A percentile compares a stretch with the other conserved stretches of the same genome.
phyloP scores from a whole-genome alignment of 2,329 filamentous ascomycete species.

The Colletotrichum acutatum region DNA sequence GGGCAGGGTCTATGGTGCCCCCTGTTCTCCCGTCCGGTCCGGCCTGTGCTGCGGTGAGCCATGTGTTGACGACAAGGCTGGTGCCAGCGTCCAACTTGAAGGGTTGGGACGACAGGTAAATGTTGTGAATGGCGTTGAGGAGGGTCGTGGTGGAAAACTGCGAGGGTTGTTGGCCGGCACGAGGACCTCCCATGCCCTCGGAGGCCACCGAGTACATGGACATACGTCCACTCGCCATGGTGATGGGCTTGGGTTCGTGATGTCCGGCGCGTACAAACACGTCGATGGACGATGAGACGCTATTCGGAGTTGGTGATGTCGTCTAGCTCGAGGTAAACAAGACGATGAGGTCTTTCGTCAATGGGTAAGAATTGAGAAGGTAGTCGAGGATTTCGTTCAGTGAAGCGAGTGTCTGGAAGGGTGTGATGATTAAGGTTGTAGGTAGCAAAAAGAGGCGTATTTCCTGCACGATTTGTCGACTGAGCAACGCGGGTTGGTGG shows the following conservation, averaged over 20 bases:
- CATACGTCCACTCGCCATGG: constrained; percentile 71
- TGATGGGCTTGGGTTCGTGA: constrained; percentile 38
- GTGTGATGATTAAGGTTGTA: constrained; percentile 4
- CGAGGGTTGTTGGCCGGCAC: constrained; percentile 73
- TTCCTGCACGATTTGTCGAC: constrained; percentile 19
- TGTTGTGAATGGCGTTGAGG: constrained; percentile 90
- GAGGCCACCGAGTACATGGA: constrained; percentile 77
- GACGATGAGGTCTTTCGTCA: constrained; percentile 11
- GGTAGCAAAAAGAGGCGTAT: neutral
- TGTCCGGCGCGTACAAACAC: constrained; percentile 54
- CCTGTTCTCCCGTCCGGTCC: constrained; percentile 76
- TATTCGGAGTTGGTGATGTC: constrained; percentile 26
- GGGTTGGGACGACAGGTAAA: constrained; percentile 84
- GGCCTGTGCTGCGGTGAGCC: constrained; percentile 82
- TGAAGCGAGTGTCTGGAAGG: constrained; percentile 10
- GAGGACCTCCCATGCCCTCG: constrained; percentile 68
- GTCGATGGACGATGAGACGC: constrained; percentile 34
- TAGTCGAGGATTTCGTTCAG: neutral
- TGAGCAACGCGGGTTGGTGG: constrained; percentile 26
- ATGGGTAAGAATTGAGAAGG: neutral
- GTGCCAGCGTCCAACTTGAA: constrained; percentile 90
- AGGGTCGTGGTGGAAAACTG: constrained; percentile 94
- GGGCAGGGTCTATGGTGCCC: constrained; percentile 81
- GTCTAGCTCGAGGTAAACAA: constrained; percentile 5
- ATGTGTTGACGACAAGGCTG: constrained; percentile 94